Conservation (phyloP, 768 basidiomycete genomes). For the Mycena latifolia region DNA sequence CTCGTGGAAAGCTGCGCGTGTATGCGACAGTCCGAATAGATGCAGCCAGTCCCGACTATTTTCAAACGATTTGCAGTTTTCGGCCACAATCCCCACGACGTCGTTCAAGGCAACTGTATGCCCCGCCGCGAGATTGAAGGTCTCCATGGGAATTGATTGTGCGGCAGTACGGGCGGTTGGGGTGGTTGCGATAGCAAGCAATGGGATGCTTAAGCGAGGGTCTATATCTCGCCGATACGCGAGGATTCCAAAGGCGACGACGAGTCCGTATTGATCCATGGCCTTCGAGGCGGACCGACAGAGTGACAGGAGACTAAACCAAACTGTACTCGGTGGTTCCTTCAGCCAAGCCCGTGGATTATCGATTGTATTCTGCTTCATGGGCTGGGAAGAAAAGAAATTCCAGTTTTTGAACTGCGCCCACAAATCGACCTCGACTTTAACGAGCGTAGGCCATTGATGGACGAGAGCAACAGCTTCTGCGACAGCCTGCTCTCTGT, state of each 20-base stretch:
- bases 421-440: conserved; percentile 18
- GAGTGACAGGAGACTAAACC: conserved; percentile 15
- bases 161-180: not conserved
- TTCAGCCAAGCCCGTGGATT: conserved; percentile 5
- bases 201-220: too few relatives aligned
- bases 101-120: not conserved
- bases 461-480: conserved; percentile 13
- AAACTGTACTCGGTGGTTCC: not conserved
- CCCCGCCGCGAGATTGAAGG: conserved; percentile 7
- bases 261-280: conserved; percentile 7
- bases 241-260: conserved; percentile 16
- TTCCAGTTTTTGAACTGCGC: not conserved
- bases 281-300: not conserved
- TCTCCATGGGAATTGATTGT: not conserved
- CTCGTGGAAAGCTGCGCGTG: not conserved
- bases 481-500: conserved; percentile 1
- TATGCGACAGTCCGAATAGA: too few relatives aligned
- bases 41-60: too few relatives aligned
- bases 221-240: conserved; percentile 19
- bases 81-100: not conserved
- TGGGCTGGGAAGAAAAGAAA: not conserved
- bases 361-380: not conserved
- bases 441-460: conserved; percentile 26
- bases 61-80: too few relatives aligned
- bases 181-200: too few relatives aligned